Evolutionary conservation across 208 protist genomes (phyloP), one percentile per base, ranked within the genome.

Genomic region (Sergeia podlipaevii): DNA sequence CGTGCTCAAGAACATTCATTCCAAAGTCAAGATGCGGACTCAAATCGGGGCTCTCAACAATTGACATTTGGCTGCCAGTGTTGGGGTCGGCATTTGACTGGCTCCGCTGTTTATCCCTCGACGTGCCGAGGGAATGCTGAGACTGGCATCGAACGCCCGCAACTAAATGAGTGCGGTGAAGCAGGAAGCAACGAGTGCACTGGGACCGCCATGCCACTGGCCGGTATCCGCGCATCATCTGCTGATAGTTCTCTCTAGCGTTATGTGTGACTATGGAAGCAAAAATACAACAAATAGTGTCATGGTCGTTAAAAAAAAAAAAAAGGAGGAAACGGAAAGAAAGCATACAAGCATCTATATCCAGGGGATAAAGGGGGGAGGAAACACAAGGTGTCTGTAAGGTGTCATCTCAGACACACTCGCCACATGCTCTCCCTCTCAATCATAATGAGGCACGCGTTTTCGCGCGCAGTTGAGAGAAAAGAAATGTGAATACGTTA

Each of bases 1-100:
- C 70, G 50, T 88, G 70, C 63, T 91, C 82, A 13, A 94, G 68
- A 20, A 75, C 84, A 45, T 91, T 91, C 21, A 80, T 24, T 17
- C 73, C 71, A 45, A 94, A 94, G 33, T 84, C 68, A 24, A 94
- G 65, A 38, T 91, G 82, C n/a, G 68, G 72, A 2, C 74, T 80
- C 20, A 91, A 48, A 38, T 94, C 87, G 7, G 87, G 87, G 15
- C 80, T 77, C 56, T 94, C 87, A 2, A 80, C 53, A 11, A 94
- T 70, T 4, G 78, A 83, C 44, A 91, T 86, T 51, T 90, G 87
- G 29, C 74, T 65, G 15, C 87, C 87, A 18, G 78, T 77, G 13
- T 47, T 73, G n/a, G 65, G 66, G 45, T 80, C 73, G 75, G 85
- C 85, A 62, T 87, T 88, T 10, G 77, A 68, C 48, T 88, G 82